A percentile compares a stretch with the other conserved stretches of the same genome.
These are phyloP conservation scores for Chaetomium sp. DNA, from an alignment of 2,329 filamentous ascomycete species.

Conservation along the genomic window DNA sequence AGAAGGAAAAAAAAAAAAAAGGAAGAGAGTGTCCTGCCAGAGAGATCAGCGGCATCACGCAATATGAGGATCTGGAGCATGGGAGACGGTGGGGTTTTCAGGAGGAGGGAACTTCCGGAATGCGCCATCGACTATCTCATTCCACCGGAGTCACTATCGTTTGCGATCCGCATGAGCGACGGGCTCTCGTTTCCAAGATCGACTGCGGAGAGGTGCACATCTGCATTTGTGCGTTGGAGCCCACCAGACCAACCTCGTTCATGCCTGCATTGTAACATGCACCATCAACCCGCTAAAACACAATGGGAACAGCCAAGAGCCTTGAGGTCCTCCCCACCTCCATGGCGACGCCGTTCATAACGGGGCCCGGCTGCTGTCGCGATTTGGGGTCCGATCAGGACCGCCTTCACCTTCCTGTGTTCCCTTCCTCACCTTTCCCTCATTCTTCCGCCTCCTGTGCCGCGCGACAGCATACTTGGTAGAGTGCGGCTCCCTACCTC, in stretches of 20 bases:
- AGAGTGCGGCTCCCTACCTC: background rate
- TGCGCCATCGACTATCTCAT: background rate
- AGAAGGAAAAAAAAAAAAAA: background rate
- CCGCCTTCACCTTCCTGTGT: conserved; percentile 1
- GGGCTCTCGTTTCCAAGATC: conserved; percentile 8
- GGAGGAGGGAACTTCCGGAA: background rate
- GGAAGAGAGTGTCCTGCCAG: background rate
- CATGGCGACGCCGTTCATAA: conserved; percentile 8
- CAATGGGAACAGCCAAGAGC: conserved; percentile 6
- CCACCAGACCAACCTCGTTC: conserved; percentile 9
- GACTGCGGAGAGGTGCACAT: conserved; percentile 9
- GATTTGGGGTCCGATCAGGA: background rate
- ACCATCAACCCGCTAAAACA: conserved; percentile 14
- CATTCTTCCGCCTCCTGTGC: background rate
- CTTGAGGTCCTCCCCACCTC: background rate
- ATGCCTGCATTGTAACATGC: conserved; percentile 13
- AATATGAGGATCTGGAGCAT: background rate
- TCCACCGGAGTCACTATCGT: background rate
- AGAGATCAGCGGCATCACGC: background rate
- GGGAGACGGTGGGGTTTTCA: background rate
- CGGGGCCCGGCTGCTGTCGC: conserved; percentile 8
- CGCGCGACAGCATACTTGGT: background rate
- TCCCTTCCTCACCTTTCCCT: background rate
- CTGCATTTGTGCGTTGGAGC: conserved; percentile 6
- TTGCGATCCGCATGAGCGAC: background rate